These are phyloP conservation scores for Wallacemonas sp. DNA, from an alignment of 208 protist species.

Conservation along the genomic window DNA sequence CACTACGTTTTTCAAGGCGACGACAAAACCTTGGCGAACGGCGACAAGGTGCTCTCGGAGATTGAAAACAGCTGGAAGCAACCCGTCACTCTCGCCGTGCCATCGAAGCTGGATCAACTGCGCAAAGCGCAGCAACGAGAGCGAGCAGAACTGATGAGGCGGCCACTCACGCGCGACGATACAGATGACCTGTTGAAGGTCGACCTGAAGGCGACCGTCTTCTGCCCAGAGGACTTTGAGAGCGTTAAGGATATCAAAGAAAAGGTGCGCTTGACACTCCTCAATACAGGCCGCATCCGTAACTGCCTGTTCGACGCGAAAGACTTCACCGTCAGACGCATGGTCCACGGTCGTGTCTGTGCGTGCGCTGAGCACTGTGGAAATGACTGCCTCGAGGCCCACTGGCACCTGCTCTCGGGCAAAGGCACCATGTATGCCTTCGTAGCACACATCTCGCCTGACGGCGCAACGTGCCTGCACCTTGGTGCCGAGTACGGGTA, in stretches of 20 bases:
- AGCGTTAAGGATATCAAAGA: constrained; percentile 38
- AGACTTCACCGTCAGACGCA: constrained; percentile 57
- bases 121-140: constrained; percentile 8
- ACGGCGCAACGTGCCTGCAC: constrained; percentile 61
- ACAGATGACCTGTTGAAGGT: constrained; percentile 14
- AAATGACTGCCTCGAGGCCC: constrained; percentile 62
- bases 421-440: constrained; percentile 76
- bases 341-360: constrained; percentile 74
- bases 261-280: constrained; percentile 54
- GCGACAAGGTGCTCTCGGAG: constrained; percentile 41
- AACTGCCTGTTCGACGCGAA: constrained; percentile 82
- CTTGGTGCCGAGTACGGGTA: constrained; percentile 80
- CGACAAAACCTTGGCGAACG: constrained; percentile 32
- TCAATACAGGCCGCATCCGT: constrained; percentile 71
- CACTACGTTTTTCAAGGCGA: constrained; percentile 55
- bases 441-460: constrained; percentile 66
- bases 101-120: constrained; percentile 18
- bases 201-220: neutral
- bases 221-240: constrained; percentile 42
- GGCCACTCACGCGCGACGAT: neutral
- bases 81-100: constrained; percentile 1
- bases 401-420: constrained; percentile 81
- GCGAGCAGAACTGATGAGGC: neutral
- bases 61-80: constrained; percentile 46
- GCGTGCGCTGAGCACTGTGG: constrained; percentile 71